A percentile compares a stretch with the other conserved stretches of the same genome.
These are phyloP conservation scores for Gossypium thurberi DNA, from an alignment of 345 rosid genomes.

Conservation along the genomic window DNA sequence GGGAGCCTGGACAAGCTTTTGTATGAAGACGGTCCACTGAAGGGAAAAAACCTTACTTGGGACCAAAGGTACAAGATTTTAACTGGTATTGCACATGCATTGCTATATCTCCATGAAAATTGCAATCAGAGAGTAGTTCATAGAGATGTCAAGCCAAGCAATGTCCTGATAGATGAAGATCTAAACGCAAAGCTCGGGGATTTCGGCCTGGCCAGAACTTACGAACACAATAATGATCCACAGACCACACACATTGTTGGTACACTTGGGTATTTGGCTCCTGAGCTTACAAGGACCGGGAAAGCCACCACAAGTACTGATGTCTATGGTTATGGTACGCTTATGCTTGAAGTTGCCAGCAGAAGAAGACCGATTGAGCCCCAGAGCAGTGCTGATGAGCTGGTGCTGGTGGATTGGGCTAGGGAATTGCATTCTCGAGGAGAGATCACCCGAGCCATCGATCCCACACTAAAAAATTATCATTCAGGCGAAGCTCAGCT, in stretches of 20 bases:
- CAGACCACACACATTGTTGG: constrained; percentile 37
- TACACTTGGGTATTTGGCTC: constrained; percentile 49
- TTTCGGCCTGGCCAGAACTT: constrained; percentile 44
- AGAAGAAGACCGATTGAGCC: constrained; percentile 37
- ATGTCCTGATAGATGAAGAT: constrained; percentile 34
- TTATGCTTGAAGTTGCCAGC: constrained; percentile 44
- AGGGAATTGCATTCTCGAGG: constrained; percentile 8
- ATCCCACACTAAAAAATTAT: constrained; percentile 22
- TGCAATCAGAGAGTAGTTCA: constrained; percentile 49
- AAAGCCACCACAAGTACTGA: constrained; percentile 44
- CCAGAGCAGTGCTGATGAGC: constrained; percentile 24
- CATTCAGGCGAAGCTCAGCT: constrained; percentile 25
- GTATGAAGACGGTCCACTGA: constrained; percentile 11
- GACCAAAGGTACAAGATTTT: constrained; percentile 41
- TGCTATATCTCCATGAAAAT: constrained; percentile 45
- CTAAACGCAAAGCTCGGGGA: constrained; percentile 42
- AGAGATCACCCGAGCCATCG: constrained; percentile 24
- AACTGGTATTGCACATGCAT: constrained; percentile 38
- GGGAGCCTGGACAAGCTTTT: constrained; percentile 38
- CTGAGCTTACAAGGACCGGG: constrained; percentile 47
- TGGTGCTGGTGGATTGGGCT: constrained; percentile 41
- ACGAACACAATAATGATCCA: constrained; percentile 38
- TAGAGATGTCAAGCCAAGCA: constrained; percentile 52
- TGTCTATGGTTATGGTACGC: constrained; percentile 40
- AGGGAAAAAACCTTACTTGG: constrained; percentile 31